These are phyloP conservation scores for Laetiporus sulphureus DNA, from an alignment of 1,284 basidiomycete species.

Conservation along the genomic window DNA sequence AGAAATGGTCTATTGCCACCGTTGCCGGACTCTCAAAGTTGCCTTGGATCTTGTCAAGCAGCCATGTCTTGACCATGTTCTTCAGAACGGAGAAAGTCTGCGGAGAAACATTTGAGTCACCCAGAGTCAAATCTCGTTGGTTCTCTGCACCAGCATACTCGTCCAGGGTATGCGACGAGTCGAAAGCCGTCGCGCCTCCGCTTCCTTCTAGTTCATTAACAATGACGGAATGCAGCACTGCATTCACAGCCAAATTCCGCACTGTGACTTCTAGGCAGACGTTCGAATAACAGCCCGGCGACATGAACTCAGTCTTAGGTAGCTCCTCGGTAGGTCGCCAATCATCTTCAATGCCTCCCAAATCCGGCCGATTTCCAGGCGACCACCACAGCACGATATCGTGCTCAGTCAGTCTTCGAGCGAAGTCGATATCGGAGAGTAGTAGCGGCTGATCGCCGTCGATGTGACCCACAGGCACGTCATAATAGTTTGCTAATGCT, in stretches of 20 bases:
- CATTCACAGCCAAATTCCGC: slow-evolving; percentile 90
- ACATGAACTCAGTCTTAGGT: slow-evolving; percentile 81
- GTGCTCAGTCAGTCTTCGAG: slow-evolving; percentile 78
- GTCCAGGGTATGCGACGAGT: slow-evolving; percentile 87
- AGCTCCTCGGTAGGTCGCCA: slow-evolving; percentile 72
- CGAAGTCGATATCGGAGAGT: slow-evolving; percentile 88
- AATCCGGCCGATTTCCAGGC: slow-evolving; percentile 80
- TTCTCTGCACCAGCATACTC: slow-evolving; percentile 81
- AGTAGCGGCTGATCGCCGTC: slow-evolving; percentile 86
- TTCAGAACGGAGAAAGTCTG: slow-evolving; percentile 86
- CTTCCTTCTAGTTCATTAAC: slow-evolving; percentile 97
- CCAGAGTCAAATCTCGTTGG: slow-evolving; percentile 76
- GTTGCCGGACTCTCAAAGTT: slow-evolving; percentile 59
- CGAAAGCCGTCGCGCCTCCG: slow-evolving; percentile 89
- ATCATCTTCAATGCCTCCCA: slow-evolving; percentile 92
- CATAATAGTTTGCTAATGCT: slow-evolving; percentile 84
- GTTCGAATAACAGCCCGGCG: slow-evolving; percentile 86
- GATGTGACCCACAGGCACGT: slow-evolving; percentile 89
- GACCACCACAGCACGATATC: slow-evolving; percentile 99
- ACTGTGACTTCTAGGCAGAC: slow-evolving; percentile 90
- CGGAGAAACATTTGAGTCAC: slow-evolving; percentile 89
- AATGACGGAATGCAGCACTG: slow-evolving; percentile 89
- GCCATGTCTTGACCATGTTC: slow-evolving; percentile 88
- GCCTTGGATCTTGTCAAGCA: slow-evolving; percentile 78
- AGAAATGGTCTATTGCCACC: slow-evolving; percentile 85